Conservation (phyloP, 371 early-diverging fungal genomes). For the Syncephalastrum racemosum region DNA sequence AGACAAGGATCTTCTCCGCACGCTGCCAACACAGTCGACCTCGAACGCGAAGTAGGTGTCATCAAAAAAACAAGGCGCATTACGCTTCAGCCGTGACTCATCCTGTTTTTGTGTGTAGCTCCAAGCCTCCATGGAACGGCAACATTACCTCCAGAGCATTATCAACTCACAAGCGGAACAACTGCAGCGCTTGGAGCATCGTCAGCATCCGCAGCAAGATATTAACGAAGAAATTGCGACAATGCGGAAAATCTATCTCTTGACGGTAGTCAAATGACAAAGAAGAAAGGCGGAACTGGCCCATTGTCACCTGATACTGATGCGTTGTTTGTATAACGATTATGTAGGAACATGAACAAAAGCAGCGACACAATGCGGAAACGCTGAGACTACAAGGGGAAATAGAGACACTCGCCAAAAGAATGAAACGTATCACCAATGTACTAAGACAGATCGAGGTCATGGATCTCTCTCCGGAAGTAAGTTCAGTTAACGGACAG, state of each 20-base stretch:
- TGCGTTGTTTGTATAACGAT: no score
- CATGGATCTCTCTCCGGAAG: slow-evolving; percentile 20
- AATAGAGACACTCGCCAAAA: slow-evolving; percentile 21
- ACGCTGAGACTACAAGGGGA: slow-evolving; percentile 7
- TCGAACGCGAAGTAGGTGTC: background rate
- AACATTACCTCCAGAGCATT: slow-evolving; percentile 21
- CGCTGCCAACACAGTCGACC: background rate
- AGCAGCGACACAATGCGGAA: no score
- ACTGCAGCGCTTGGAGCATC: slow-evolving; percentile 6
- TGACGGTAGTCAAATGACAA: slow-evolving; percentile 16
- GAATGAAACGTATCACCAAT: slow-evolving; percentile 21
- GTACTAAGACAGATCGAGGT: slow-evolving; percentile 28
- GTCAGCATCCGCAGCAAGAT: slow-evolving; percentile 2
- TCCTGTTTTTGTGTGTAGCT: slow-evolving; percentile 13
- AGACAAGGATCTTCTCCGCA: background rate
- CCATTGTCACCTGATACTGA: no score
- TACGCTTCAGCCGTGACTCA: background rate
- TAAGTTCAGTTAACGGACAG: background rate
- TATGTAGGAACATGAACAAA: no score
- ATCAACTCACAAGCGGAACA: slow-evolving; percentile 25
- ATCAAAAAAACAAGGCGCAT: no score
- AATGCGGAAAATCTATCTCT: slow-evolving; percentile 21
- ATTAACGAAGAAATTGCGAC: slow-evolving; percentile 17
- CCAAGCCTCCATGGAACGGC: slow-evolving; percentile 21
- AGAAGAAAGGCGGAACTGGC: no score